A percentile compares a stretch with the other conserved stretches of the same genome.
Conservation (phyloP, 192 early-diverging fungal species). For the Podochytrium sp. region DNA sequence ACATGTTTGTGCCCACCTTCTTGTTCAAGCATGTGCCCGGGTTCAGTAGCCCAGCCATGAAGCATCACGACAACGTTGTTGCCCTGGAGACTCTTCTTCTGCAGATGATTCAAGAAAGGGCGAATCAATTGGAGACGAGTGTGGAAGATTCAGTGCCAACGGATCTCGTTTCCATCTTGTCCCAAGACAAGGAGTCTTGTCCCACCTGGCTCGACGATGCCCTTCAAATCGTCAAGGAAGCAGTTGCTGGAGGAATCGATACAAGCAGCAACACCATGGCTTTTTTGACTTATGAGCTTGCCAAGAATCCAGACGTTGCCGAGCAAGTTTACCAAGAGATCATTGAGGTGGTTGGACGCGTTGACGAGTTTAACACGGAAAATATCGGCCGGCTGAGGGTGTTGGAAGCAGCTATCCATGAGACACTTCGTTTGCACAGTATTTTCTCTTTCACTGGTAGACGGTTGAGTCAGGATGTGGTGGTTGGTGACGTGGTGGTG, state of each 20-base stretch:
- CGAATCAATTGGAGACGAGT: not conserved
- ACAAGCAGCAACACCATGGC: not conserved
- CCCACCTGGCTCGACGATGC: not conserved
- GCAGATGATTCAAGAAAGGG: not conserved
- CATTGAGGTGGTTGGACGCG: not conserved
- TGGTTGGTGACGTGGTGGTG: not conserved
- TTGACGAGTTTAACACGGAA: not conserved
- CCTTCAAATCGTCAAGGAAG: not conserved
- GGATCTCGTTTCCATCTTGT: not conserved
- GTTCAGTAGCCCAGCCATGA: not conserved
- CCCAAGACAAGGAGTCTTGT: not conserved
- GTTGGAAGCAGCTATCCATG: conserved; percentile 5
- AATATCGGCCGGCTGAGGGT: not conserved
- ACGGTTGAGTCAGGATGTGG: not conserved
- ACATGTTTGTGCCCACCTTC: not conserved
- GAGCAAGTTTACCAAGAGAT: not conserved
- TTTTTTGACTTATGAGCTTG: conserved; percentile 1
- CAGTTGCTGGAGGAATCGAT: not conserved
- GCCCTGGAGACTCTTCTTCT: not conserved
- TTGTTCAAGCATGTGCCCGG: not conserved
- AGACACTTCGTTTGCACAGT: conserved; percentile 2
- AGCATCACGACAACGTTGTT: not conserved
- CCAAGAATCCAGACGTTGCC: not conserved
- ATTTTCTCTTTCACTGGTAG: not conserved
- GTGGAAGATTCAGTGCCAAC: not conserved